phyloP scores from a whole-genome alignment of 2,329 filamentous ascomycete species.

The Sporothrix brunneoviolacea region DNA sequence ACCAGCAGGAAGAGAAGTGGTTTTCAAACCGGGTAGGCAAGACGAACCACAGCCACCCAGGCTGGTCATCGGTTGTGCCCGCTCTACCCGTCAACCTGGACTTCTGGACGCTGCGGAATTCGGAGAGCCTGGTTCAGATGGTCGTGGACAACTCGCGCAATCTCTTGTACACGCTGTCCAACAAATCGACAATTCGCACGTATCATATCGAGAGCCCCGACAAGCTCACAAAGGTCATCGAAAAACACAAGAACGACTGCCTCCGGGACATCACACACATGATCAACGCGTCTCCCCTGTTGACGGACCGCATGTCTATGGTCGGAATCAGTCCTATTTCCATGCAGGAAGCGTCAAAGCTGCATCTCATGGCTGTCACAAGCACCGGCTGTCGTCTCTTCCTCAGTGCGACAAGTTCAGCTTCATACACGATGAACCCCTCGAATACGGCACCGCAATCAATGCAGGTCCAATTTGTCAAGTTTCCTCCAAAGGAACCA shows the following conservation, averaged over 20 bases:
- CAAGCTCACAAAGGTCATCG: slow-evolving; percentile 56
- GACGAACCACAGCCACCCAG: slow-evolving; percentile 76
- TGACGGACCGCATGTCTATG: slow-evolving; percentile 64
- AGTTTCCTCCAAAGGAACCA: slow-evolving; percentile 66
- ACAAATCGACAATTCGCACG: slow-evolving; percentile 78
- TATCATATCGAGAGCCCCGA: slow-evolving; percentile 72
- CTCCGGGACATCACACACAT: slow-evolving; percentile 78
- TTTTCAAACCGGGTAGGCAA: slow-evolving; percentile 84
- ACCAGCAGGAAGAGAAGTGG: slow-evolving; percentile 97
- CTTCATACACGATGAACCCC: slow-evolving; percentile 56
- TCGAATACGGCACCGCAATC: slow-evolving; percentile 69
- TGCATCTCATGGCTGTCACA: slow-evolving; percentile 86
- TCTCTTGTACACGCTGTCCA: slow-evolving; percentile 86
- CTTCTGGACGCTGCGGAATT: slow-evolving; percentile 43
- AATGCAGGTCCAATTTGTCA: slow-evolving; percentile 97
- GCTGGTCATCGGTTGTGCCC: slow-evolving; percentile 60
- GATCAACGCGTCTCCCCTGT: slow-evolving; percentile 64
- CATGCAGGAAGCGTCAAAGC: slow-evolving; percentile 67
- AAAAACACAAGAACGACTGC: slow-evolving; percentile 56
- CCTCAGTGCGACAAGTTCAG: slow-evolving; percentile 78
- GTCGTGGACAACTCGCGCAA: slow-evolving; percentile 82
- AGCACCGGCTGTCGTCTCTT: slow-evolving; percentile 87
- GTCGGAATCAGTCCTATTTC: slow-evolving; percentile 83
- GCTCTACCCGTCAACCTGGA: slow-evolving; percentile 35
- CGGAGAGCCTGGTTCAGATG: slow-evolving; percentile 69